phyloP scores from a whole-genome alignment of 2,329 filamentous ascomycete species.

The Escovopsis sp. region DNA sequence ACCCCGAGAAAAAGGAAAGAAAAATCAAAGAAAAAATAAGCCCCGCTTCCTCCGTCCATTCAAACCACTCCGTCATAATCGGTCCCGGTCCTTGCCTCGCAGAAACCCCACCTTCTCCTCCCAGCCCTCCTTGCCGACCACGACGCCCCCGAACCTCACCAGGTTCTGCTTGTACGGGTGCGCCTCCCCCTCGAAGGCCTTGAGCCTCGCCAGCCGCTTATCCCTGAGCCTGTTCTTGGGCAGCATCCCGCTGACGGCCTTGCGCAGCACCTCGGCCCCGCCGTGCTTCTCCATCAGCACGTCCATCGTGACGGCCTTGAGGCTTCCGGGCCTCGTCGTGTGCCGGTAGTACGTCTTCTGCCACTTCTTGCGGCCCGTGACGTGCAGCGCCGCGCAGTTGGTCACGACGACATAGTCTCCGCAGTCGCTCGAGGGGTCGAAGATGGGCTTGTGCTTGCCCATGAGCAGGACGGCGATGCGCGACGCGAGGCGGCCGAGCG shows the following conservation, averaged over 20 bases:
- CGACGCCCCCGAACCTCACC: slow-evolving; percentile 50
- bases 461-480: slow-evolving; percentile 78
- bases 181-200: slow-evolving; percentile 84
- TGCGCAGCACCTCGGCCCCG: slow-evolving; percentile 76
- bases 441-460: slow-evolving; percentile 99
- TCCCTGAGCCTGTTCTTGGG: slow-evolving; percentile 91
- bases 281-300: slow-evolving; percentile 87
- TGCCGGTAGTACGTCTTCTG: slow-evolving; percentile 96
- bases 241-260: slow-evolving; percentile 92
- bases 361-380: slow-evolving; percentile 79
- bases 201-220: slow-evolving; percentile 72
- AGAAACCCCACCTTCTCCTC: slow-evolving; percentile 34
- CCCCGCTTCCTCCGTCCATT: slow-evolving; percentile 3
- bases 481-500: slow-evolving; percentile 79
- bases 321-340: slow-evolving; percentile 73
- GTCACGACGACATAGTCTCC: slow-evolving; percentile 97
- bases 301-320: slow-evolving; percentile 88
- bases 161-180: slow-evolving; percentile 90
- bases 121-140: slow-evolving; percentile 39
- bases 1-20: too few species aligned
- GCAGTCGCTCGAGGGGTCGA: slow-evolving; percentile 93
- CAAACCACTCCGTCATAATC: slow-evolving; percentile 26
- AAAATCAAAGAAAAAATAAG: too few species aligned
- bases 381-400: slow-evolving; percentile 72
- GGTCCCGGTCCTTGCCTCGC: slow-evolving; percentile 31